A percentile compares a stretch with the other conserved stretches of the same genome.
phyloP scores from a whole-genome alignment of 331 rosid species.

The Malus hybrid region DNA sequence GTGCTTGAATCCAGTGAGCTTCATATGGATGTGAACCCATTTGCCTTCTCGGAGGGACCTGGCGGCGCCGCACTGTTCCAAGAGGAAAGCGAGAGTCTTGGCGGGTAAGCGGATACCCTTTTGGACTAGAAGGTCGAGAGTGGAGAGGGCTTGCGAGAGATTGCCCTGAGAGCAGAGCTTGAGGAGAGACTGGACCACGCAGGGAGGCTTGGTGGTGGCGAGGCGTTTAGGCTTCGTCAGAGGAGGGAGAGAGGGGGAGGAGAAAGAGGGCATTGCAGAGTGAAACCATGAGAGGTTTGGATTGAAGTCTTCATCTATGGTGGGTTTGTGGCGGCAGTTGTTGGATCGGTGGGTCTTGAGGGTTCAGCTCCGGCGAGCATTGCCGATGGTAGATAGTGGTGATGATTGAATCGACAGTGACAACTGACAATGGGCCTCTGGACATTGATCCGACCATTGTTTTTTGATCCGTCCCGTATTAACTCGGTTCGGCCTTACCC shows the following conservation, averaged over 20 bases:
- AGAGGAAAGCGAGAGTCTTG: constrained; percentile 38
- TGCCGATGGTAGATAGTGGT: constrained; percentile 3
- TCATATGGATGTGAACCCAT: constrained; percentile 63
- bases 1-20: constrained; percentile 55
- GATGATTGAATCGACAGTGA: neutral
- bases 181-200: constrained; percentile 50
- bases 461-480: neutral
- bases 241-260: constrained; percentile 20
- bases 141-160: constrained; percentile 51
- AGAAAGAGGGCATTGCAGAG: constrained; percentile 59
- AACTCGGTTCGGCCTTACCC: neutral
- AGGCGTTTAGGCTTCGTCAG: constrained; percentile 18
- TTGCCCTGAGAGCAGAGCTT: constrained; percentile 24
- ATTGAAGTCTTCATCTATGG: constrained; percentile 35
- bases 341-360: neutral
- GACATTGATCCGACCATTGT: neutral
- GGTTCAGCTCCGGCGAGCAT: constrained; percentile 34
- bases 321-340: constrained; percentile 3
- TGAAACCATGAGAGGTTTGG: constrained; percentile 26
- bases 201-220: constrained; percentile 20
- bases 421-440: neutral
- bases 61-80: constrained; percentile 46
- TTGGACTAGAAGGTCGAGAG: constrained; percentile 43
- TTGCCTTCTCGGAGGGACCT: constrained; percentile 40
- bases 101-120: constrained; percentile 69